Conservation (phyloP, 2,329 filamentous ascomycete genomes). For the Sphaerulina musiva region DNA sequence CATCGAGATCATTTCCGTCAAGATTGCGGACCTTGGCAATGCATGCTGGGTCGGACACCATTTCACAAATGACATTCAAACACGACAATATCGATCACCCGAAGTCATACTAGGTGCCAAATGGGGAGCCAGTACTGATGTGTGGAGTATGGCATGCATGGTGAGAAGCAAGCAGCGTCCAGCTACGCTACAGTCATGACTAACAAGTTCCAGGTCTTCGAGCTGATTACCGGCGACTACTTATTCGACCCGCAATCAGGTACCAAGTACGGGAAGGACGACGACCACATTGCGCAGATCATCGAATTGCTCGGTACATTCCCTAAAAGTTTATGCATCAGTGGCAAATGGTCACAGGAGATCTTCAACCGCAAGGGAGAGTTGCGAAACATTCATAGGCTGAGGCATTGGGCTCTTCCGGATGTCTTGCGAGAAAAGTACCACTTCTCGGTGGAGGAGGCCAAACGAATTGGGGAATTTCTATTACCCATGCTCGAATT, state of each 20-base stretch:
- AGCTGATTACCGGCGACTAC: conserved; percentile 96
- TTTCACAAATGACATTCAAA: conserved; percentile 99
- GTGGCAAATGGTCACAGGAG: conserved; percentile 95
- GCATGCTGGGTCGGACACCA: conserved; percentile 98
- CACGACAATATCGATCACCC: conserved; percentile 90
- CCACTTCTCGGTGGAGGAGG: conserved; percentile 81
- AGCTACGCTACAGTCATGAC: background rate
- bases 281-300: conserved; percentile 98
- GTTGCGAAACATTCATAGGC: conserved; percentile 89
- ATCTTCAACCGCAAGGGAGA: conserved; percentile 98
- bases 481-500: conserved; percentile 86
- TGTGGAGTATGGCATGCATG: conserved; percentile 99
- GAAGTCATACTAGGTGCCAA: conserved; percentile 95
- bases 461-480: conserved; percentile 72
- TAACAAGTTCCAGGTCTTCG: conserved; percentile 66
- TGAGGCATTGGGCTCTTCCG: conserved; percentile 90
- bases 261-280: conserved; percentile 98
- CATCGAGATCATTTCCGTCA: conserved; percentile 88
- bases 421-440: conserved; percentile 96
- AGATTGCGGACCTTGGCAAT: conserved; percentile 96
- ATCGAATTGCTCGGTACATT: conserved; percentile 93
- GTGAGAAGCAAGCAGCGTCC: conserved; percentile 47
- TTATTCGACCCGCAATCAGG: conserved; percentile 97
- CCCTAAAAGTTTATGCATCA: conserved; percentile 82
- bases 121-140: conserved; percentile 98